A percentile compares a stretch with the other conserved stretches of the same genome.
Conservation (phyloP, 176 grass and related monocot species). For the Hordeum vulgare region MorexV3_pseudomolecules_assembly NC_058518.1:251148089-251148588, state of each 20-base stretch:
- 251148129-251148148: slow-evolving; percentile 58
- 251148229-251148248: slow-evolving; percentile 15
- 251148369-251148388: not conserved
- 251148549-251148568: slow-evolving; percentile 26
- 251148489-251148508: slow-evolving; percentile 64
- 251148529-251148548: slow-evolving; percentile 67
- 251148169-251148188: slow-evolving; percentile 28
- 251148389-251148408: not conserved
- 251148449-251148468: slow-evolving; percentile 52
- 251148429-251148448: slow-evolving; percentile 61
- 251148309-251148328: slow-evolving; percentile 59
- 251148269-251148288: slow-evolving; percentile 69
- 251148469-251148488: slow-evolving; percentile 76
- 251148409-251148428: not conserved
- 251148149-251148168: slow-evolving; percentile 24
- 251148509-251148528: slow-evolving; percentile 72
- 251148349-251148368: not conserved
- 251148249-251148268: slow-evolving; percentile 55
- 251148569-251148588: slow-evolving; percentile 34
- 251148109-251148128: slow-evolving; percentile 55
- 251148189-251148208: slow-evolving; percentile 15
- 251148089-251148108: slow-evolving; percentile 71
- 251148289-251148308: slow-evolving; percentile 88
- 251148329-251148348: slow-evolving; percentile 52
- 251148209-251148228: not conserved